These are phyloP conservation scores for Trapa incisa DNA, from an alignment of 345 rosid genomes.

Conservation along the genomic window DNA sequence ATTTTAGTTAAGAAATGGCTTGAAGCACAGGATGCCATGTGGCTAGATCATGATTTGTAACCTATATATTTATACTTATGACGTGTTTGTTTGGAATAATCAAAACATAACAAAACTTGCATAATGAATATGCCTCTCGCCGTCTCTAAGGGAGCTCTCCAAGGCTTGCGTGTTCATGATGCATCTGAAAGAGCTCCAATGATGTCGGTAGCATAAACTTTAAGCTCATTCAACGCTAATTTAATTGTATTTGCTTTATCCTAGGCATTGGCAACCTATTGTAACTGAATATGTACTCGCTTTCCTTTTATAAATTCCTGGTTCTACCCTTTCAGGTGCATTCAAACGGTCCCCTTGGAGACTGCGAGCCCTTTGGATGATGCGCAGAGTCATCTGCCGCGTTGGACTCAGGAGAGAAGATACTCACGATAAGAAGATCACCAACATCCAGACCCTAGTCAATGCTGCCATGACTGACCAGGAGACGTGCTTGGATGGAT, in stretches of 20 bases:
- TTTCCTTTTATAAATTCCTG: neutral
- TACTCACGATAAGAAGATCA: slow-evolving; percentile 7
- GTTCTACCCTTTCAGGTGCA: slow-evolving; percentile 5
- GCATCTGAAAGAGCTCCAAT: neutral
- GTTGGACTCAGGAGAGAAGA: neutral
- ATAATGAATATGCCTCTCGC: slow-evolving; percentile 7
- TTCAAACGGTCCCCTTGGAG: slow-evolving; percentile 38
- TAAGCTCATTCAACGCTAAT: too few relatives aligned
- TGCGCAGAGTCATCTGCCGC: slow-evolving; percentile 28
- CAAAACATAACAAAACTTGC: too few relatives aligned
- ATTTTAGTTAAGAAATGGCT: too few relatives aligned
- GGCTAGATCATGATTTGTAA: too few relatives aligned
- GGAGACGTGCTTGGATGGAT: slow-evolving; percentile 19
- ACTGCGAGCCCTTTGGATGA: slow-evolving; percentile 44
- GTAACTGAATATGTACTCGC: neutral
- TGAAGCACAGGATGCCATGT: too few relatives aligned
- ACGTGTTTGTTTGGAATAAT: too few relatives aligned
- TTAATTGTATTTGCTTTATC: too few relatives aligned
- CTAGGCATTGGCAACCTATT: neutral
- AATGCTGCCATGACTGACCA: slow-evolving; percentile 16
- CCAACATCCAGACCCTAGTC: slow-evolving; percentile 15
- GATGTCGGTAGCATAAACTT: too few relatives aligned
- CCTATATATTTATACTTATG: too few relatives aligned
- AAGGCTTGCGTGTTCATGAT: slow-evolving; percentile 22
- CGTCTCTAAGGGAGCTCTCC: slow-evolving; percentile 18